phyloP scores from a whole-genome alignment of 257 asterid species.

The Avicennia marina region DNA sequence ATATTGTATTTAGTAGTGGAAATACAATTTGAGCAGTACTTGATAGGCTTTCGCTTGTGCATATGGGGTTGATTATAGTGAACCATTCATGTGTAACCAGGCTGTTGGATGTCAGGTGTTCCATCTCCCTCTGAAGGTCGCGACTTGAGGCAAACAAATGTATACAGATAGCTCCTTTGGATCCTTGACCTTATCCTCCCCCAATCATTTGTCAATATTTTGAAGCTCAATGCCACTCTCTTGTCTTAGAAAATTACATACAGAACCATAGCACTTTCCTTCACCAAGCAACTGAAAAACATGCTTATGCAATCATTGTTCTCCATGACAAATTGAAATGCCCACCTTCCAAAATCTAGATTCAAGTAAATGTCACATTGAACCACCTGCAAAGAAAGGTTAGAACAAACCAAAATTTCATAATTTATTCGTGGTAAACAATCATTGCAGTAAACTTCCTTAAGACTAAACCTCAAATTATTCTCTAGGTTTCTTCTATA shows the following conservation, averaged over 20 bases:
- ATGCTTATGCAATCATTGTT: conserved; percentile 19
- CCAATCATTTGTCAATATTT: conserved; percentile 42
- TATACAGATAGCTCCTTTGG: conserved; percentile 72
- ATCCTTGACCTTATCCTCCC: conserved; percentile 73
- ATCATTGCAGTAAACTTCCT: no score
- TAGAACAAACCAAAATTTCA: neutral
- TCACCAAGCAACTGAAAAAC: conserved; percentile 36
- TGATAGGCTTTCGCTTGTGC: conserved; percentile 62
- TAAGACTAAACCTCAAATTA: no score
- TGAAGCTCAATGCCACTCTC: conserved; percentile 21
- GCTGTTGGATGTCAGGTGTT: conserved; percentile 49
- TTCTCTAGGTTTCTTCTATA: neutral
- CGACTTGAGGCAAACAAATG: conserved; percentile 70
- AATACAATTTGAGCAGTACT: conserved; percentile 65
- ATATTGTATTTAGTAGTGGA: conserved; percentile 94
- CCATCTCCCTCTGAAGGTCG: conserved; percentile 40
- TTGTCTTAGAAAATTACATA: conserved; percentile 13
- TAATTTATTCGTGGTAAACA: no score
- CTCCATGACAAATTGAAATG: conserved; percentile 23
- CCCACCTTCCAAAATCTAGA: conserved; percentile 14
- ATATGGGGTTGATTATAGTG: conserved; percentile 73
- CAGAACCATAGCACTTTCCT: conserved; percentile 3
- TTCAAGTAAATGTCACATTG: conserved; percentile 18
- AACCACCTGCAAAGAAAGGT: conserved; percentile 27
- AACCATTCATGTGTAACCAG: conserved; percentile 77